These are phyloP conservation scores for Metarhizium anisopliae DNA, from an alignment of 2,329 filamentous ascomycete genomes.

Conservation along the genomic window DNA sequence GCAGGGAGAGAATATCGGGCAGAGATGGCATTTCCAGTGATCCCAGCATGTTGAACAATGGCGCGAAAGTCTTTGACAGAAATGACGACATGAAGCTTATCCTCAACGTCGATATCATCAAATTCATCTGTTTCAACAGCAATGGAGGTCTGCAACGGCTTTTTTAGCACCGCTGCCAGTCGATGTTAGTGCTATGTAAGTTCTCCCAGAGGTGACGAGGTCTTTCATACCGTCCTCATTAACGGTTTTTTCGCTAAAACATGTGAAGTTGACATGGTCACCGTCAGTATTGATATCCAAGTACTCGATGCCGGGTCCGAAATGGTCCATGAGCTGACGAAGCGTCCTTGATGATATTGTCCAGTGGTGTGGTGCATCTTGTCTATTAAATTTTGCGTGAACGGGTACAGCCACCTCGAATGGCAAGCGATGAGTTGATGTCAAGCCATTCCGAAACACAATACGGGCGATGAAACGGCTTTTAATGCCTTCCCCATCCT, in stretches of 20 bases:
- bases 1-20: conserved; percentile 64
- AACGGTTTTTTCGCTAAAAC: conserved; percentile 70
- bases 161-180: conserved; percentile 60
- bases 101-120: conserved; percentile 63
- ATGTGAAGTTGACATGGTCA: conserved; percentile 68
- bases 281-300: conserved; percentile 69
- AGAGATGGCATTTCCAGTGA: conserved; percentile 55
- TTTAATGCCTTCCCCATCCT: conserved; percentile 60
- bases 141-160: conserved; percentile 72
- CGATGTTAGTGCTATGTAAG: neutral
- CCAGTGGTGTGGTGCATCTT: conserved; percentile 61
- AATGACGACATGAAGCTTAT: conserved; percentile 69
- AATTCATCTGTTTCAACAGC: conserved; percentile 70
- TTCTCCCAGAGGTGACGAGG: no score
- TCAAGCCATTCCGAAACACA: conserved; percentile 65
- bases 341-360: conserved; percentile 61
- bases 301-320: conserved; percentile 71
- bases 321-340: conserved; percentile 70
- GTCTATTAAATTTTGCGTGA: conserved; percentile 65
- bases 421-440: conserved; percentile 67
- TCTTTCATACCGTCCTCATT: conserved; percentile 42
- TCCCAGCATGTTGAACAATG: conserved; percentile 67
- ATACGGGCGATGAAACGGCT: conserved; percentile 69
- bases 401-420: conserved; percentile 68
- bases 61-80: conserved; percentile 78